Evolutionary conservation across 1,139 yeast species (phyloP).

Genomic region (Nakaseomyces delphensis): DNA sequence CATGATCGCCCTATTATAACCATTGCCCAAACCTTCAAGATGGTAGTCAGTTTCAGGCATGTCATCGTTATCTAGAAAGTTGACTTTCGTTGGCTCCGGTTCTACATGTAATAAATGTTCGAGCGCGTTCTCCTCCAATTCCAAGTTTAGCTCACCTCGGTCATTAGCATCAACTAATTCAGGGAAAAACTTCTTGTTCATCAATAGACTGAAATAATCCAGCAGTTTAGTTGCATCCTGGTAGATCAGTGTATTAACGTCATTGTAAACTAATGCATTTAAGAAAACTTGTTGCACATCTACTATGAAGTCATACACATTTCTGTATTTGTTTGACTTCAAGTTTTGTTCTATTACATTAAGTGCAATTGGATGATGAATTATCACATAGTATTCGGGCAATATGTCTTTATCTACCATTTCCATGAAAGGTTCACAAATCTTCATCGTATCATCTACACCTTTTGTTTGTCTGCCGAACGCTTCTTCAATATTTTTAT

Average conservation of each 20-base stretch:
- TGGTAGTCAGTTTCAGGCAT: conserved; percentile 13
- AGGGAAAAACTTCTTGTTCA: conserved; percentile 24
- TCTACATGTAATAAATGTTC: conserved; percentile 16
- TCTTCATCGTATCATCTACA: conserved; percentile 27
- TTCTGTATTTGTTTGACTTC: conserved; percentile 38
- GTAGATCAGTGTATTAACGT: conserved; percentile 45
- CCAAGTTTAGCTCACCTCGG: conserved; percentile 27
- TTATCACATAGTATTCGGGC: conserved; percentile 51
- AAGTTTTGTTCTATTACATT: conserved; percentile 38
- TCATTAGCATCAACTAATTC: conserved; percentile 27
- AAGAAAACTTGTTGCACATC: conserved; percentile 45
- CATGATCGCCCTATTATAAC: conserved; percentile 26
- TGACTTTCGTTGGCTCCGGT: not conserved
- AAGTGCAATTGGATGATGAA: conserved; percentile 51
- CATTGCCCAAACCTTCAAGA: conserved; percentile 31
- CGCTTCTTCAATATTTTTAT: conserved; percentile 32
- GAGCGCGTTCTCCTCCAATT: conserved; percentile 22
- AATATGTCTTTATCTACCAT: conserved; percentile 46
- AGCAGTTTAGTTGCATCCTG: conserved; percentile 46
- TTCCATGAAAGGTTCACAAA: conserved; percentile 51
- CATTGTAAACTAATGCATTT: conserved; percentile 53
- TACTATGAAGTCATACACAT: conserved; percentile 41
- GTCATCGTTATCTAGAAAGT: conserved; percentile 3
- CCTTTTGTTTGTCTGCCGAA: conserved; percentile 16
- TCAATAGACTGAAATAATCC: conserved; percentile 22